phyloP scores from a whole-genome alignment of 2,329 filamentous ascomycete species.

The Moelleriella libera region DNA sequence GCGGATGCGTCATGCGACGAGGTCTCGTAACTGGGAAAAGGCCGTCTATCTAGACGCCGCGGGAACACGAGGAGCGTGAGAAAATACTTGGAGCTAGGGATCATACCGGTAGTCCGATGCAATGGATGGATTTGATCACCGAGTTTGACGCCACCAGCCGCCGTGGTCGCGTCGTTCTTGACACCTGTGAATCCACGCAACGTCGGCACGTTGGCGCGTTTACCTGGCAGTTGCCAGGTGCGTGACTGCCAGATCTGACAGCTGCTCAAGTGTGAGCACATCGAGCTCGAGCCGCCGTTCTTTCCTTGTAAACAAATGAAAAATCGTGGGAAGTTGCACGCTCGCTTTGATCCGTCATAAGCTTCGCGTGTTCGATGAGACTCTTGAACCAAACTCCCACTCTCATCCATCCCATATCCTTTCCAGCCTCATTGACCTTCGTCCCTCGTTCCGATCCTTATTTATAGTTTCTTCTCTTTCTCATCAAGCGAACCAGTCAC shows the following conservation, averaged over 20 bases:
- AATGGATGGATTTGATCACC: too few relatives aligned
- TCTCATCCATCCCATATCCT: slow-evolving; percentile 3
- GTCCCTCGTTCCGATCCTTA: slow-evolving; percentile 5
- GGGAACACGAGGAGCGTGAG: too few relatives aligned
- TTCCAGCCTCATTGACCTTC: slow-evolving; percentile 1
- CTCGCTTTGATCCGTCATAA: not conserved
- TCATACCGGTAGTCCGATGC: too few relatives aligned
- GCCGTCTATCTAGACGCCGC: too few relatives aligned
- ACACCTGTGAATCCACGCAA: too few relatives aligned
- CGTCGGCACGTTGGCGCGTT: too few relatives aligned
- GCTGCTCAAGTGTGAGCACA: not conserved
- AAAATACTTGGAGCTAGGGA: too few relatives aligned
- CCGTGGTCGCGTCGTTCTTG: too few relatives aligned
- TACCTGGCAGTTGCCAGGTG: not conserved
- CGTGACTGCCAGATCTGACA: not conserved
- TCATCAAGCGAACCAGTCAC: slow-evolving; percentile 1
- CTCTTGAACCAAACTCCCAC: not conserved
- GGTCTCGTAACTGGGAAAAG: too few relatives aligned
- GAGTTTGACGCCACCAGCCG: too few relatives aligned
- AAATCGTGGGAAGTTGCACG: not conserved
- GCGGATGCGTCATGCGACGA: too few relatives aligned
- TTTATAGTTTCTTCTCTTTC: slow-evolving; percentile 3
- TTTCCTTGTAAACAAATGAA: not conserved
- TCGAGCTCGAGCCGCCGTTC: not conserved
- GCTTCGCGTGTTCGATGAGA: not conserved